Base-by-base conservation (phyloP, 768 basidiomycete species). In the Astraeus odoratus region DNA sequence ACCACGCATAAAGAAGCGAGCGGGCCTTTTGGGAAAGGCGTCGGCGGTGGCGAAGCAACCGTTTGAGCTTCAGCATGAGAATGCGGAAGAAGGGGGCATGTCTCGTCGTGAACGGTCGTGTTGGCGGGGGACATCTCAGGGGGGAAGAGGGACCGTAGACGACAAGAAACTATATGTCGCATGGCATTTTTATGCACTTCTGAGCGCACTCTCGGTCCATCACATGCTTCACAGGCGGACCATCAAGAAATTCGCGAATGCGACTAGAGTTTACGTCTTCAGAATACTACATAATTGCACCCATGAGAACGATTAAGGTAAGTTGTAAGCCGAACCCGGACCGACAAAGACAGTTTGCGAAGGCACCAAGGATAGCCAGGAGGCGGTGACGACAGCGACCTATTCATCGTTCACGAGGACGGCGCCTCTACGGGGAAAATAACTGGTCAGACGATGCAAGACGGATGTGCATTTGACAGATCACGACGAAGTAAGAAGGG, bases 1-100 rank as follows among this genome's bases (percentile, higher is more conserved):
- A 77, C 67, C 27, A 67, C 52, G 46, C 78, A 79, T 8, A 81
- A 56, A 10, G 72, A 66, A n/a, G 67, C 65, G 2, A 82, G 66
- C 58, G 76, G 72, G 4, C 64, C 58, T 50, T 58, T 66, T 6
- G 70, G 43, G 16, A 41, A 19, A 5, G 39, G 39, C 0, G 39
- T 41, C 10, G 39, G 39, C 23, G 37, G 15, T 13, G 19, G 15
- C 26, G 9, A 20, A 10, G n/a, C 9, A 39, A 55, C 39, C 16
- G 49, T 46, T 47, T 69, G 71, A 7, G 60, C 56, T 48, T 71
- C 73, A 26, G 62, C 46, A n/a, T 59, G 53, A 19, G 47, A 50
- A 30, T 58, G 50, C 39, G 48, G 51, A 29, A 67, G 60, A 40
- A 69, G 57, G 12, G 58, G 59, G 16, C 35, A 29, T 8, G 59